Evolutionary conservation across 352 stramenopile genomes (phyloP), one percentile per base, ranked within the genome.

Genomic region (Phytopythium vexans): DNA sequence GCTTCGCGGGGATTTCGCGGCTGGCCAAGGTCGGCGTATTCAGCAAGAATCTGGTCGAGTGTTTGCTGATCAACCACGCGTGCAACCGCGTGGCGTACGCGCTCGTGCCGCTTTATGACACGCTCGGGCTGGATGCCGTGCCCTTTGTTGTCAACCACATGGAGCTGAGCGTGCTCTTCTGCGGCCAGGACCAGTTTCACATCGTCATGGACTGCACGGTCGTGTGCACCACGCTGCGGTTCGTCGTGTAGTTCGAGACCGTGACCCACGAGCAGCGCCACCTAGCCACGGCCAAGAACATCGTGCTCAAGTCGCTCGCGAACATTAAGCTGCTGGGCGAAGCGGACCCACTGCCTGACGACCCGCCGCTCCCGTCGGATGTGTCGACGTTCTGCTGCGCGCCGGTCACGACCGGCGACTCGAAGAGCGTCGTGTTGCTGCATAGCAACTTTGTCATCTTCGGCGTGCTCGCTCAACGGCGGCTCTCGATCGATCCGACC

Each of bases 341-440:
- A 51, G 27, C 39, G 4, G 44, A 77, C 16, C 55, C 65, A 15
- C 44, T 65, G 41, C 64, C 61, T 16, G 61, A 46, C 14, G 68
- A 74, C 3, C 69, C 68, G 8, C 70, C 74, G 6, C 35, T 59
- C 31, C 64, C 71, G 11, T 51, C 61, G 0, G 93, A 98, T 64
- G 54, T 98, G 8, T 84, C 88, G 16, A 98, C 93, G 21, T 72
- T 97, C 39, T 96, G 79, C 74, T 97, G 96, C 62, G 98, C 92
- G 3, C 97, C 75, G 21, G 95, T 93, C 9, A 98, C 94, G 14
- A 98, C 92, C 15, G 93, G 93, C 11, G 74, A 96, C 68, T 92
- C 95, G 36, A 98, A 98, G 66, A 94, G 94, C n/a, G 96, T 90
- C 33, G 77, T 98, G 14, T 67, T 99, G 12, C 89, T 82, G 16